Conservation (phyloP, 768 basidiomycete species). For the Rubroboletus pulcherrimus region DNA sequence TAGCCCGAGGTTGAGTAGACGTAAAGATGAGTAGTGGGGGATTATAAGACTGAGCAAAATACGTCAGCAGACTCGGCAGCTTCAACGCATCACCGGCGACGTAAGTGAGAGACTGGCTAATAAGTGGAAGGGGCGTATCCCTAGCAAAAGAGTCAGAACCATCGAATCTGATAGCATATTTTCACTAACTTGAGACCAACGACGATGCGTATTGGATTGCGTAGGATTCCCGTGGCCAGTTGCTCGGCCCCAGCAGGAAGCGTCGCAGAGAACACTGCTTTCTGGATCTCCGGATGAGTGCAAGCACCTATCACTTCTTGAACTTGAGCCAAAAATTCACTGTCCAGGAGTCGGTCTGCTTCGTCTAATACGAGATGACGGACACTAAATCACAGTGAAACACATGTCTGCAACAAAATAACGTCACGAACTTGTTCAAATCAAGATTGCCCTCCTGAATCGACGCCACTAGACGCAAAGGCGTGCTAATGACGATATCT, state of each 20-base stretch:
- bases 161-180: not conserved
- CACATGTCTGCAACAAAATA: not conserved
- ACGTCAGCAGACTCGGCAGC: conserved; percentile 77
- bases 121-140: conserved; percentile 92
- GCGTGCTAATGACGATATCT: conserved; percentile 94
- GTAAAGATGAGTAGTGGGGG: conserved; percentile 93
- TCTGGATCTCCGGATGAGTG: conserved; percentile 64
- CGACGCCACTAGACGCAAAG: conserved; percentile 80
- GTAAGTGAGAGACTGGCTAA: conserved; percentile 83
- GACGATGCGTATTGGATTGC: conserved; percentile 87
- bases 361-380: conserved; percentile 87
- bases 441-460: conserved; percentile 65
- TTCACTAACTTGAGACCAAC: conserved; percentile 85
- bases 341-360: conserved; percentile 85
- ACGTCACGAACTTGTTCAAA: conserved; percentile 61
- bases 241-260: conserved; percentile 87
- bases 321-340: conserved; percentile 84
- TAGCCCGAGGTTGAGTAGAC: conserved; percentile 80
- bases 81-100: conserved; percentile 95
- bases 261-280: conserved; percentile 92
- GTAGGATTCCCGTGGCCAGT: conserved; percentile 79
- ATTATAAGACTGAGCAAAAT: conserved; percentile 78
- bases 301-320: conserved; percentile 84
- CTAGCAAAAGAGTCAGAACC: conserved; percentile 38
- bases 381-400: conserved; percentile 48